Percentiles rank a stretch among this genome's conserved stretches.
Evolutionary conservation across 768 basidiomycete genomes (phyloP).

Genomic region (Tricholomella constricta): DNA sequence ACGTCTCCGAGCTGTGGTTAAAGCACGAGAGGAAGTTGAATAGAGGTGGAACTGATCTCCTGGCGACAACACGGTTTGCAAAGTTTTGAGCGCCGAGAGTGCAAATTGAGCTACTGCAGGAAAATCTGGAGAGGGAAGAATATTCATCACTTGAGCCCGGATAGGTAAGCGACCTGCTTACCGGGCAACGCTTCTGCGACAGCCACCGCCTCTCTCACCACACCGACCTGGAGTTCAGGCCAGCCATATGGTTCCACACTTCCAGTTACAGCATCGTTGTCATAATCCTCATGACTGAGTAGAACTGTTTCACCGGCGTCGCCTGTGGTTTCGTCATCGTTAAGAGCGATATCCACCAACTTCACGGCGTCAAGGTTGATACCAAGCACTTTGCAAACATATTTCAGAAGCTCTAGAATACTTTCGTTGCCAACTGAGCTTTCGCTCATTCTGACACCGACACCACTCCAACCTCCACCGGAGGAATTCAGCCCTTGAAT

Average conservation of each 20-base stretch:
- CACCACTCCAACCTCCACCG: conserved; percentile 46
- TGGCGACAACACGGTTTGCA: conserved; percentile 68
- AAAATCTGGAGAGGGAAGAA: conserved; percentile 64
- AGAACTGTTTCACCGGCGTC: neutral
- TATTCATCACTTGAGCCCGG: conserved; percentile 1
- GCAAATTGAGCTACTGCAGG: conserved; percentile 84
- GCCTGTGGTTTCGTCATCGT: conserved; percentile 4
- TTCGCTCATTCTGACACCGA: conserved; percentile 76
- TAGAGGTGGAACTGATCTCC: conserved; percentile 83
- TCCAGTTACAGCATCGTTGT: conserved; percentile 44
- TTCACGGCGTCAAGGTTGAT: conserved; percentile 76
- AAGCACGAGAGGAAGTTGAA: conserved; percentile 67
- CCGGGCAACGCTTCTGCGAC: conserved; percentile 92
- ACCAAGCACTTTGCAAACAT: conserved; percentile 79
- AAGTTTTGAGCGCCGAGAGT: conserved; percentile 79
- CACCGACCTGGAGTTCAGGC: conserved; percentile 92
- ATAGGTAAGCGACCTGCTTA: conserved; percentile 32
- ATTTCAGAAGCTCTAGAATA: conserved; percentile 70
- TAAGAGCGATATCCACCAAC: conserved; percentile 37
- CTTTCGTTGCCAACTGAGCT: conserved; percentile 80
- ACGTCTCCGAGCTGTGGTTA: conserved; percentile 74
- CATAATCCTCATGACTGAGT: conserved; percentile 24
- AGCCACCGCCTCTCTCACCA: conserved; percentile 90
- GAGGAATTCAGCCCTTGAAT: conserved; percentile 45
- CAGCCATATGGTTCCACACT: conserved; percentile 74